These are phyloP conservation scores for Phytophthora niederhauseri DNA, from an alignment of 352 stramenopile species.

Conservation along the genomic window DNA sequence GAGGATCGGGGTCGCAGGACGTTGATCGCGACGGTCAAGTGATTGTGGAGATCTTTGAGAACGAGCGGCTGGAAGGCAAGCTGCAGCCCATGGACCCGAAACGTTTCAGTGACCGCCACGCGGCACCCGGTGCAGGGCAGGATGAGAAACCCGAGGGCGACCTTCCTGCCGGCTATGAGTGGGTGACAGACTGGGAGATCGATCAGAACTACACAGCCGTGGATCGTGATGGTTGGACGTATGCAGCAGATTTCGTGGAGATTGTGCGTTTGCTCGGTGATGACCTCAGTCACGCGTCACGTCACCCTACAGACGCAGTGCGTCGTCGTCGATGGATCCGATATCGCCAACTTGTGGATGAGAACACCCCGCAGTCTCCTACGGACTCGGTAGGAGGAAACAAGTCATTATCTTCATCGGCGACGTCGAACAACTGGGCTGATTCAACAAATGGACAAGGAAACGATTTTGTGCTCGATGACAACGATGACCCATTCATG, in stretches of 20 bases:
- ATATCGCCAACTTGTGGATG: constrained; percentile 61
- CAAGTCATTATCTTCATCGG: constrained; percentile 49
- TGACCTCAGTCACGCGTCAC: constrained; percentile 83
- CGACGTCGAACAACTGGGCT: constrained; percentile 55
- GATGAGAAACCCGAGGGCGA: constrained; percentile 73
- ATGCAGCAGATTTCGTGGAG: constrained; percentile 82
- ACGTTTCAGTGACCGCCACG: constrained; percentile 68
- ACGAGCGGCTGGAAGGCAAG: constrained; percentile 84
- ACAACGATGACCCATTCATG: constrained; percentile 87
- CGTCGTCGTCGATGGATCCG: constrained; percentile 83
- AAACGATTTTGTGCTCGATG: constrained; percentile 50
- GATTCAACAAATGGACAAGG: constrained; percentile 44
- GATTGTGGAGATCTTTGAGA: constrained; percentile 86
- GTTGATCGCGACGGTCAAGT: constrained; percentile 73
- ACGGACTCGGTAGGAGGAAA: constrained; percentile 46
- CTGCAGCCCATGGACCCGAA: constrained; percentile 74
- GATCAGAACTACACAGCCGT: constrained; percentile 82
- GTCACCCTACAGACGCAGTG: constrained; percentile 79
- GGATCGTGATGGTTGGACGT: constrained; percentile 85
- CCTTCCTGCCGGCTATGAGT: constrained; percentile 75
- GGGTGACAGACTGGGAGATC: constrained; percentile 85
- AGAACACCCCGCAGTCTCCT: constrained; percentile 54
- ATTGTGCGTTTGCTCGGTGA: constrained; percentile 77
- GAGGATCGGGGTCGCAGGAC: constrained; percentile 59
- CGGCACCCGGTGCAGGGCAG: constrained; percentile 54